Evolutionary conservation across 2,329 filamentous ascomycete genomes (phyloP).

Genomic region (Chaetomium olivaceum): DNA sequence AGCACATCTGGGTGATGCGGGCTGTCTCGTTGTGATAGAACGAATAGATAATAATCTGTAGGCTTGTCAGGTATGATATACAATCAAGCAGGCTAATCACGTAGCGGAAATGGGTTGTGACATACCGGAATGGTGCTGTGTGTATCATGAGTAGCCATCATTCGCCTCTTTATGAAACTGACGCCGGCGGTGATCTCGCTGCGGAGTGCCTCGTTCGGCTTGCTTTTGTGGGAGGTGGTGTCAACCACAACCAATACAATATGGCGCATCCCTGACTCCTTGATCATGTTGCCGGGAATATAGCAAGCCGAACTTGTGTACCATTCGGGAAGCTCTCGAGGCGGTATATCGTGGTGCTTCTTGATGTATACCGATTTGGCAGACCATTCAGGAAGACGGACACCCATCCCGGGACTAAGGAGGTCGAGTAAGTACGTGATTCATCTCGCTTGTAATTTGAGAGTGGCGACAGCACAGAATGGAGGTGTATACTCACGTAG

Average conservation of each 20-base stretch:
- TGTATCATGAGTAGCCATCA: not conserved
- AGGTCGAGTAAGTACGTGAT: not conserved
- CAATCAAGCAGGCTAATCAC: not conserved
- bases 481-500: not conserved
- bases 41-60: not conserved
- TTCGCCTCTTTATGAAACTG: not conserved
- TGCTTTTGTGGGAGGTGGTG: not conserved
- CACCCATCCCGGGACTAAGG: not conserved
- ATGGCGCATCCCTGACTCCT: not conserved
- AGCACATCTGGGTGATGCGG: conserved; percentile 2
- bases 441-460: no score
- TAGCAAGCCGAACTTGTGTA: not conserved
- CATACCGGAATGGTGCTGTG: not conserved
- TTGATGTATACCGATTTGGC: not conserved
- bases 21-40: conserved; percentile 1
- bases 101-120: not conserved
- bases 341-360: not conserved
- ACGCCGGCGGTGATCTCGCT: conserved; percentile 3
- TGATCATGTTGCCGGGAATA: not conserved
- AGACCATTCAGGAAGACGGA: not conserved
- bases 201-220: not conserved
- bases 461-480: not conserved
- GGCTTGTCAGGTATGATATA: not conserved
- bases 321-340: not conserved
- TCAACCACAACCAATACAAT: not conserved